Percentiles rank a stretch among this genome's conserved stretches.
phyloP scores from a whole-genome alignment of 169 alveolate species.

The Eimeria nieschulzi region DNA sequence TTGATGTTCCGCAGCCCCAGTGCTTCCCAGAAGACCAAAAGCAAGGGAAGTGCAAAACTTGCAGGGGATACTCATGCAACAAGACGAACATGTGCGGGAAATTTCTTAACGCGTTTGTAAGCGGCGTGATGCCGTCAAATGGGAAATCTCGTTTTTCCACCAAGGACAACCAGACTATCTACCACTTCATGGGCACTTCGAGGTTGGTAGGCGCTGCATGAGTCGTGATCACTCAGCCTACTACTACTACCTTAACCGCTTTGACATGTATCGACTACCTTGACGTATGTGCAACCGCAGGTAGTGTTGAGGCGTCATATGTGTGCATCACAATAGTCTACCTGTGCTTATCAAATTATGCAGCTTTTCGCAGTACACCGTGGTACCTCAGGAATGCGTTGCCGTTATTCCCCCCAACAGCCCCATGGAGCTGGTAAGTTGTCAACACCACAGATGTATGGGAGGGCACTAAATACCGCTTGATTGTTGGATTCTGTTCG shows the following conservation, averaged over 20 bases:
- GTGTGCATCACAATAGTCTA: no score
- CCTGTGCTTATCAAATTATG: neutral
- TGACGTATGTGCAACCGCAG: no score
- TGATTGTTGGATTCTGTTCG: neutral
- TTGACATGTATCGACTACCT: no score
- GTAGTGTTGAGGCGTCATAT: no score
- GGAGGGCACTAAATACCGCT: no score
- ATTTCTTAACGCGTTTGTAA: conserved; percentile 82
- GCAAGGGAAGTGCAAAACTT: conserved; percentile 74
- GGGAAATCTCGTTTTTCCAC: conserved; percentile 83
- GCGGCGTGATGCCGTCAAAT: conserved; percentile 87
- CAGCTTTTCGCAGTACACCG: conserved; percentile 89
- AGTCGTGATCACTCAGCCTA: no score
- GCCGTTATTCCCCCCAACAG: conserved; percentile 88
- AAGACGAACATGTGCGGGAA: conserved; percentile 85
- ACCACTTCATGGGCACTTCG: conserved; percentile 88
- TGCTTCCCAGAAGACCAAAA: conserved; percentile 64
- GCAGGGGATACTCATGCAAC: conserved; percentile 79
- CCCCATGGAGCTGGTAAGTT: conserved; percentile 67
- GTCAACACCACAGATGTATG: no score
- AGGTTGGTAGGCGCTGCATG: conserved; percentile 9
- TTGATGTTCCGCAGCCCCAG: conserved; percentile 46
- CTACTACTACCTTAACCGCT: no score
- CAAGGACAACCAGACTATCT: conserved; percentile 79
- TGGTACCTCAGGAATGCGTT: conserved; percentile 87